Conservation (phyloP, 805 yeast species). For the Candida insectorum region DNA sequence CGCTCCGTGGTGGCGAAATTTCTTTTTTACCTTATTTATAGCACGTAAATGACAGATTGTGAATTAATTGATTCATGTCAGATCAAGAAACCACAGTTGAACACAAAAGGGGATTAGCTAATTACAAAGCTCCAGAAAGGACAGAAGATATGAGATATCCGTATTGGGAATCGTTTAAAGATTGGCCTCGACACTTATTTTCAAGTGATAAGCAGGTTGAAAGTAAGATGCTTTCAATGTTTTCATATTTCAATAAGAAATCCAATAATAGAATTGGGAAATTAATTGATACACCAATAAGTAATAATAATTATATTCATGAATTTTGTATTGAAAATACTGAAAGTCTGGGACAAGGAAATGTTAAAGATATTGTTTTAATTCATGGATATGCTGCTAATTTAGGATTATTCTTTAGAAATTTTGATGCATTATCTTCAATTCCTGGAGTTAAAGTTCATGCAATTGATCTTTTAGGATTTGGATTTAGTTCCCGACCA, state of each 20-base stretch:
- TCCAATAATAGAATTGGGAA: constrained; percentile 46
- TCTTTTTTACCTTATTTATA: too few species aligned
- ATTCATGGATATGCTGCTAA: constrained; percentile 96
- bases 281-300: constrained; percentile 54
- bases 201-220: constrained; percentile 29
- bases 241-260: constrained; percentile 58
- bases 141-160: too few species aligned
- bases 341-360: constrained; percentile 13
- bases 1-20: too few species aligned
- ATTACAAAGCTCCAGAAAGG: background rate
- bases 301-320: constrained; percentile 59
- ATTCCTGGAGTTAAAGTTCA: constrained; percentile 58
- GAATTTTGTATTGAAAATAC: constrained; percentile 65
- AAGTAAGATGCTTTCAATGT: constrained; percentile 44
- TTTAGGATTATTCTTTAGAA: constrained; percentile 74
- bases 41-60: too few species aligned
- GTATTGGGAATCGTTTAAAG: constrained; percentile 15
- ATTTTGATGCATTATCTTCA: constrained; percentile 47
- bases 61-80: too few species aligned
- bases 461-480: constrained; percentile 69
- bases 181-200: constrained; percentile 29
- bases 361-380: constrained; percentile 56
- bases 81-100: background rate
- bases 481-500: constrained; percentile 66
- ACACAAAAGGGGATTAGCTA: constrained; percentile 3